Base-by-base conservation (phyloP, 129 eudicot species). In the Flaveria sonorensis region DNA sequence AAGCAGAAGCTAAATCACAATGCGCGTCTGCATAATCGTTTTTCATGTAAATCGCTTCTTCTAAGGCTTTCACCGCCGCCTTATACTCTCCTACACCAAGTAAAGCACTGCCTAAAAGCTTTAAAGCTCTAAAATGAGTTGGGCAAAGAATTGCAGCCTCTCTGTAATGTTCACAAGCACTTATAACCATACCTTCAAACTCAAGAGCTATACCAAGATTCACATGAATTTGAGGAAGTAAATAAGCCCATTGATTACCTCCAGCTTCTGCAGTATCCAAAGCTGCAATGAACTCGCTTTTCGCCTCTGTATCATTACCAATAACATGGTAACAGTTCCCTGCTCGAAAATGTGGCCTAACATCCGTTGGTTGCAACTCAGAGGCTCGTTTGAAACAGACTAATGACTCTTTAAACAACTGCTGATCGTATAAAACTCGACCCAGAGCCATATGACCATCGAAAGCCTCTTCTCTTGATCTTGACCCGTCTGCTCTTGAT, bases 401-500 rank as follows among this genome's bases (percentile, higher is more conserved):
- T 72, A 94, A 83, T 10, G 92, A 85, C 69, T 94, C 97, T 74
- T 94, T 91, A 79, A 82, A 87, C 80, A 94, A 70, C 70, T 79
- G 86, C 21, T 94, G 87, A 47, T 91, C 99, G 60, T 86, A 91
- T 67, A 94, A 74, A 74, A 91, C 87, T 50, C 99, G 81, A 14
- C 99, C 99, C 26, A 94, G 79, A 10, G 99, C 99, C 99, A 94
- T 94, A 43, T 94, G 99, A 2, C 96, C 99, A 68, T 94, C 99
- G 72, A 89, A 94, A 2, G 99, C 99, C 73, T 94, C 99, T 13
- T 83, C 85, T 36, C 94, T 82, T 1, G 99, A 94, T 65, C 92
- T 79, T 0, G 99, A 87, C 71, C 97, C 92, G 47, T 94, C 97
- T 0, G 96, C 97, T 71, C 96, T 76, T 3, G 89, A 79, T 76